phyloP scores from a whole-genome alignment of 2,329 filamentous ascomycete genomes.

The Fusarium bactridioides region DNA sequence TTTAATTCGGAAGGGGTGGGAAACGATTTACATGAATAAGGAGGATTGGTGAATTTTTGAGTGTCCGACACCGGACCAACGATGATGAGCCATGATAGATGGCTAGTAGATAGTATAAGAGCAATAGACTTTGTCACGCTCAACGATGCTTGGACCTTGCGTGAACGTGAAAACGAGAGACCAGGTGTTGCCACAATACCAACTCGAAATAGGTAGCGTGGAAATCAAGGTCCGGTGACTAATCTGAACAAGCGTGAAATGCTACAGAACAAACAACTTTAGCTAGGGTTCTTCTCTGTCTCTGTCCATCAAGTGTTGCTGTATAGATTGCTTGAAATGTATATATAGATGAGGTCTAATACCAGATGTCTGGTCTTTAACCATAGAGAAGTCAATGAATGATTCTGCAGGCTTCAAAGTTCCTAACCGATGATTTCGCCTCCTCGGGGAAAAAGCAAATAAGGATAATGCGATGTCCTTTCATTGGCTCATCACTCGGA shows the following conservation, averaged over 20 bases:
- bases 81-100: slow-evolving; percentile 34
- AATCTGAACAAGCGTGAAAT: slow-evolving; percentile 7
- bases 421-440: neutral
- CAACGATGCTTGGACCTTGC: neutral
- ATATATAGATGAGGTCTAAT: neutral
- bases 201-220: neutral
- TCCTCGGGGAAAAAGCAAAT: neutral
- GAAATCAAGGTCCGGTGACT: slow-evolving; percentile 28
- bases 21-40: slow-evolving; percentile 37
- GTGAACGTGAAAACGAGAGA: neutral
- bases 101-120: slow-evolving; percentile 38
- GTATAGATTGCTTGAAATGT: neutral
- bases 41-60: slow-evolving; percentile 40
- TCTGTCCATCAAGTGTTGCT: no score
- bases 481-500: slow-evolving; percentile 34
- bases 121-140: slow-evolving; percentile 35
- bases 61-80: slow-evolving; percentile 29
- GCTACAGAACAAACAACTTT: neutral
- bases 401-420: neutral
- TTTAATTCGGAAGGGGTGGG: slow-evolving; percentile 42
- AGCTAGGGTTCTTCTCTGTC: neutral
- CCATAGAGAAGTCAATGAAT: neutral
- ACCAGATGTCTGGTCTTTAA: neutral
- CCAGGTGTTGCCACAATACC: neutral
- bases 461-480: slow-evolving; percentile 16